Base-by-base conservation (phyloP, 306 rosid species). In the Bauhinia variegata region DNA sequence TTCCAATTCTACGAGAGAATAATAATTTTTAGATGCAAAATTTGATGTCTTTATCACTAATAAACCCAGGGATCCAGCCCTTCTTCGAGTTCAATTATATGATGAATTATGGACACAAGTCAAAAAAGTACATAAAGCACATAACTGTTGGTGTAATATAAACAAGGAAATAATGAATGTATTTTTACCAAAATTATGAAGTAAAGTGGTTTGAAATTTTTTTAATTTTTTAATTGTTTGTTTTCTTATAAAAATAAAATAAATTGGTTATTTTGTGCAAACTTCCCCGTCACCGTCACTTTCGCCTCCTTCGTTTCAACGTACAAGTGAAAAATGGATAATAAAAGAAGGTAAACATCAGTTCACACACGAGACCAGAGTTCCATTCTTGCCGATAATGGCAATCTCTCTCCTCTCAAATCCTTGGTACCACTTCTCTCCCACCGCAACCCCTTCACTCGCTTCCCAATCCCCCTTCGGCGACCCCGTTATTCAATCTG, bases 351-450 rank as follows among this genome's bases (percentile, higher is more conserved):
- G 30, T 13, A 23, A 13, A 7, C 7, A 16, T 7, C 15, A 2
- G 67, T 34, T 30, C 15, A 17, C 9, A 9, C 54, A 4, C 12
- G 6, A 19, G 28, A 36, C 3, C 41, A 36, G 6, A 5, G 8
- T 8, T 36, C 9, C 33, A n/a, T 65, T 28, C 36, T 12, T n/a
- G 16, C 32, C 34, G 31, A 11, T 16, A 15, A 23, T 33, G 37
- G 19, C 28, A 5, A 10, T 7, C 67, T 62, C 61, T 14, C 8
- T 23, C 69, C 4, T 50, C 74, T 64, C 2, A 58, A 54, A 68
- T 80, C 83, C 78, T 84, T 84, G 93, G 76, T 75, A 34, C 71
- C 79, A 15, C 52, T 82, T 59, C 75, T 72, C 67, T 60, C 79
- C 60, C 47, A 78, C 64, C 71, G 57, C 55, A 44, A 65, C 66